A percentile compares a stretch with the other conserved stretches of the same genome.
These are phyloP conservation scores for Leishmania tarentolae DNA, from an alignment of 208 protist species.

Conservation along the genomic window DNA sequence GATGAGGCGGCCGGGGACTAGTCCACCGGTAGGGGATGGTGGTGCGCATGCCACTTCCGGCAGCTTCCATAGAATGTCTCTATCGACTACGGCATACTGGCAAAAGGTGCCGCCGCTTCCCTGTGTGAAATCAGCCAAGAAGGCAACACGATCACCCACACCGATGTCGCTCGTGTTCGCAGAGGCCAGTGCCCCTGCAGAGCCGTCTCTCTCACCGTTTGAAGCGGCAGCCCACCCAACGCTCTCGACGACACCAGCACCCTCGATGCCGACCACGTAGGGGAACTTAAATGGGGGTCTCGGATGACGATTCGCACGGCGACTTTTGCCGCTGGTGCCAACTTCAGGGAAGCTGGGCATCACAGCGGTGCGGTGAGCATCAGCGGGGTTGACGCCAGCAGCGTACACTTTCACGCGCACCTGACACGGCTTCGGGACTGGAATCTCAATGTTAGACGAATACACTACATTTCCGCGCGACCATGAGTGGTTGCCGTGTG, in stretches of 20 bases:
- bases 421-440: conserved; percentile 46
- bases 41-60: conserved; percentile 23
- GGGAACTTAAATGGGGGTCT: conserved; percentile 46
- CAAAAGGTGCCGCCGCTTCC: conserved; percentile 61
- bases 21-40: not conserved
- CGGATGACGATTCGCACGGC: conserved; percentile 22
- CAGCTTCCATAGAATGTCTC: conserved; percentile 54
- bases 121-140: conserved; percentile 52
- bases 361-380: conserved; percentile 46
- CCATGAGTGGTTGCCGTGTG: conserved; percentile 22
- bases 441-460: conserved; percentile 43
- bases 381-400: conserved; percentile 62
- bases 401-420: conserved; percentile 73
- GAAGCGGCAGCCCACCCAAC: conserved; percentile 44
- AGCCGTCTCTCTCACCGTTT: not conserved
- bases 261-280: conserved; percentile 66
- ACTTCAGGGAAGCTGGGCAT: not conserved
- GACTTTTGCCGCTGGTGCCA: conserved; percentile 5
- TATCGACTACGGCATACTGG: conserved; percentile 66
- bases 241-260: conserved; percentile 73
- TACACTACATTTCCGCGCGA: conserved; percentile 37
- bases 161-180: conserved; percentile 21
- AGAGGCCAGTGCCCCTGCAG: not conserved
- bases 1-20: conserved; percentile 33
- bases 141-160: conserved; percentile 69